A percentile compares a stretch with the other conserved stretches of the same genome.
Evolutionary conservation across 2,329 filamentous ascomycete genomes (phyloP).

Genomic region (Exophiala alcalophila): DNA sequence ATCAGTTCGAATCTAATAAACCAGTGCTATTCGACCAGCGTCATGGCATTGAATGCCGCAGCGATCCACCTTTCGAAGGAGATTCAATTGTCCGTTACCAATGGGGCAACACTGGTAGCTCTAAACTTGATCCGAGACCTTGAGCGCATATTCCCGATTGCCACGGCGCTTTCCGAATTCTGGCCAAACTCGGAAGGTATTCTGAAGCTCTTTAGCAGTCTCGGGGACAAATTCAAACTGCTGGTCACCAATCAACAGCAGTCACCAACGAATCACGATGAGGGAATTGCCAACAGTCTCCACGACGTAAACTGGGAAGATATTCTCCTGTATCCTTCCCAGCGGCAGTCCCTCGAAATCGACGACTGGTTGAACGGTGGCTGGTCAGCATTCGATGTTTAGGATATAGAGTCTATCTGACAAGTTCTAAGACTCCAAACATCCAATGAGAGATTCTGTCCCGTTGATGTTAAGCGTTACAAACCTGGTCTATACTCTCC

Average conservation of each 20-base stretch:
- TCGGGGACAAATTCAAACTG: constrained; percentile 6
- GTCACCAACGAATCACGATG: too few relatives aligned
- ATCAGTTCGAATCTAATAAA: neutral
- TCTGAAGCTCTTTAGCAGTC: neutral
- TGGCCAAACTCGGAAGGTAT: constrained; percentile 8
- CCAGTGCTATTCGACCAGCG: constrained; percentile 7
- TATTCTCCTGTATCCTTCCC: too few relatives aligned
- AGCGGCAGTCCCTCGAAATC: too few relatives aligned
- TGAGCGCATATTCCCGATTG: constrained; percentile 2
- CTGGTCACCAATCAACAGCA: too few relatives aligned
- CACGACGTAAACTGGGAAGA: too few relatives aligned
- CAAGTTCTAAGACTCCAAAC: too few relatives aligned
- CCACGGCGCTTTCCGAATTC: constrained; percentile 2
- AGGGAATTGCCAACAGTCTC: too few relatives aligned
- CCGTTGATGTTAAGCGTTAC: constrained; percentile 10
- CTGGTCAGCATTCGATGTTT: too few relatives aligned
- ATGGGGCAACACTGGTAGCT: neutral
- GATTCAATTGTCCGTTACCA: neutral
- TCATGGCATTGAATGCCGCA: constrained; percentile 1
- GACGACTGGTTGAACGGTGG: too few relatives aligned
- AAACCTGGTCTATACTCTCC: constrained; percentile 16
- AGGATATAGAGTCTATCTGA: too few relatives aligned
- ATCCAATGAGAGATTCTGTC: too few relatives aligned
- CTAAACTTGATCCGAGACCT: neutral
- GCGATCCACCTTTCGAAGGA: constrained; percentile 4